Conservation (phyloP, 352 stramenopile genomes). For the Phytophthora pseudosyringae region DNA sequence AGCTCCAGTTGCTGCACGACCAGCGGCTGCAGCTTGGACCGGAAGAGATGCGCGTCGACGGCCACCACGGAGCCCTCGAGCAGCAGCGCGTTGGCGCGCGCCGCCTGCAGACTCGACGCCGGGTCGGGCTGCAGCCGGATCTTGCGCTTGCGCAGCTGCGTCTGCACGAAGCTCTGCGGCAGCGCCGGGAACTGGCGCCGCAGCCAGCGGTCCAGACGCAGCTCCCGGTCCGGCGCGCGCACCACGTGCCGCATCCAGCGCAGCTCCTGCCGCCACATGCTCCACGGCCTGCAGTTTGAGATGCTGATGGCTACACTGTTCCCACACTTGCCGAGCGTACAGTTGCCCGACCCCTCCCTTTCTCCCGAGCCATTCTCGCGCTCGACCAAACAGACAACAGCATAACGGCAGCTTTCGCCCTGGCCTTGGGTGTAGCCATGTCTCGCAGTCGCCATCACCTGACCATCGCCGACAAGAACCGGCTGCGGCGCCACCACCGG, state of each 20-base stretch:
- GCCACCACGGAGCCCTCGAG: slow-evolving; percentile 47
- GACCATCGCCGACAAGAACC: slow-evolving; percentile 44
- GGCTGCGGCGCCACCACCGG: slow-evolving; percentile 28
- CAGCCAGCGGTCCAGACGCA: slow-evolving; percentile 77
- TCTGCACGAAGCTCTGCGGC: slow-evolving; percentile 68
- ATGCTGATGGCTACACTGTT: slow-evolving; percentile 10
- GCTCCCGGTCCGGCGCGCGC: slow-evolving; percentile 51
- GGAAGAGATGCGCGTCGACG: slow-evolving; percentile 63
- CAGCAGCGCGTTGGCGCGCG: slow-evolving; percentile 47
- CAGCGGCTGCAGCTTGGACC: slow-evolving; percentile 28
- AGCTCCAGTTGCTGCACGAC: slow-evolving; percentile 6
- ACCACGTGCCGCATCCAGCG: slow-evolving; percentile 65
- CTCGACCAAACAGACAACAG: slow-evolving; percentile 14
- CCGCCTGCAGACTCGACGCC: background rate
- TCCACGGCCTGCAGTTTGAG: background rate
- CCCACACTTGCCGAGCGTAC: background rate
- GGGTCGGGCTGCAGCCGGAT: slow-evolving; percentile 48
- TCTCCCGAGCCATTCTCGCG: background rate
- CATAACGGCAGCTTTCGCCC: slow-evolving; percentile 20
- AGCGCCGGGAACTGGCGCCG: slow-evolving; percentile 53
- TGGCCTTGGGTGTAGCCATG: background rate
- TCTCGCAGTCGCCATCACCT: slow-evolving; percentile 38
- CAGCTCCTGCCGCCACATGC: slow-evolving; percentile 46
- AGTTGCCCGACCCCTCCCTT: background rate
- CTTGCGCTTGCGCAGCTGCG: slow-evolving; percentile 69